Percentiles rank a stretch among this genome's conserved stretches.
Conservation (phyloP, 179 eudicot species). For the Carnegiea gigantea region DNA sequence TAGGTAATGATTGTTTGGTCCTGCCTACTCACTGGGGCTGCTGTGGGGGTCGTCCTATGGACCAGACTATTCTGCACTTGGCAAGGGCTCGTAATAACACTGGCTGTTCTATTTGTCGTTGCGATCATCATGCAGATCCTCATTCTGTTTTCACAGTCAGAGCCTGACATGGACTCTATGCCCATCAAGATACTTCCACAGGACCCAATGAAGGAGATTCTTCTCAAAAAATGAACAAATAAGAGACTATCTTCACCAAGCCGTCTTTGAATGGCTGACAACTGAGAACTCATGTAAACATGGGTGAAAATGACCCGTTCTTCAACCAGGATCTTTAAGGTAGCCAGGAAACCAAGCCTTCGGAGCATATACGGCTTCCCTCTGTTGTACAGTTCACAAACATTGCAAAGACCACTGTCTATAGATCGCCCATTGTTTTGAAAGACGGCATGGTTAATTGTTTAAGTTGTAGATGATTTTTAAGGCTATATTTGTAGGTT, state of each 20-base stretch:
- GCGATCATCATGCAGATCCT: conserved; percentile 63
- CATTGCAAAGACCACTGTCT: neutral
- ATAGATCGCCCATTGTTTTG: neutral
- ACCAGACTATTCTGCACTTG: conserved; percentile 46
- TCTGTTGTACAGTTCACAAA: neutral
- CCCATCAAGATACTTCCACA: conserved; percentile 35
- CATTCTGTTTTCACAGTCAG: conserved; percentile 56
- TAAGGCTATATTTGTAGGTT: neutral
- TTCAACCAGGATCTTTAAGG: neutral
- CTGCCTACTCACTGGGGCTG: conserved; percentile 36
- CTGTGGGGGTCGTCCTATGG: conserved; percentile 40
- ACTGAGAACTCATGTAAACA: neutral
- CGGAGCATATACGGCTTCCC: neutral
- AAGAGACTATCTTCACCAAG: neutral
- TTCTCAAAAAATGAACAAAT: conserved; percentile 39
- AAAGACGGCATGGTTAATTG: neutral
- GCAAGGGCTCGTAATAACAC: conserved; percentile 41
- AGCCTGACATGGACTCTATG: conserved; percentile 33
- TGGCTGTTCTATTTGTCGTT: conserved; percentile 38
- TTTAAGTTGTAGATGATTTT: neutral
- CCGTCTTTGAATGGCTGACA: neutral
- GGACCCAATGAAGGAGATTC: conserved; percentile 43
- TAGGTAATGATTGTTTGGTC: conserved; percentile 68
- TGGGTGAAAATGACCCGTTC: neutral
- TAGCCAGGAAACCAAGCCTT: neutral